Evolutionary conservation across 1,284 basidiomycete genomes (phyloP).

Genomic region (Phylloboletellus chloephorus): DNA sequence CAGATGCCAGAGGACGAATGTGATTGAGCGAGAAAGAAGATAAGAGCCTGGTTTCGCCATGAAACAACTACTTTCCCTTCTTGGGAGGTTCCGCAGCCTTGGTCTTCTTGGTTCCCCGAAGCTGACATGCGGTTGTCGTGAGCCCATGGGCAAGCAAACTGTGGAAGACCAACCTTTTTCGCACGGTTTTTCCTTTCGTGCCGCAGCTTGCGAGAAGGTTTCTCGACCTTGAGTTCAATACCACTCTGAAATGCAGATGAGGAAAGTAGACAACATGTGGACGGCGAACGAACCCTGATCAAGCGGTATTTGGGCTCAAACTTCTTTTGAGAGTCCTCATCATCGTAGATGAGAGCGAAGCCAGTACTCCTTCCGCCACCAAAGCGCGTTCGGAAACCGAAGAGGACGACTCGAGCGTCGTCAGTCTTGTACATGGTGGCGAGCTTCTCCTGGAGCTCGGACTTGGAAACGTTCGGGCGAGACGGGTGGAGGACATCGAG

Average conservation of each 20-base stretch:
- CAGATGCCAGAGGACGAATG: slow-evolving; percentile 34
- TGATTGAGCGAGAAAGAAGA: slow-evolving; percentile 33
- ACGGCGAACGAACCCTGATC: slow-evolving; percentile 68
- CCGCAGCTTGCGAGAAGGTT: slow-evolving; percentile 94
- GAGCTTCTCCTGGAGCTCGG: slow-evolving; percentile 92
- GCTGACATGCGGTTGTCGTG: slow-evolving; percentile 38
- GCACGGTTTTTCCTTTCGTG: slow-evolving; percentile 99
- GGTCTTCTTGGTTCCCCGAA: slow-evolving; percentile 88
- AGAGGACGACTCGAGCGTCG: slow-evolving; percentile 72
- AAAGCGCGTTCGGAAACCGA: slow-evolving; percentile 88
- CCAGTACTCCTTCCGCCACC: slow-evolving; percentile 98
- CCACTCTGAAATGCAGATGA: slow-evolving; percentile 58
- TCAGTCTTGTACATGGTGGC: slow-evolving; percentile 75
- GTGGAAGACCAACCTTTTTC: slow-evolving; percentile 72
- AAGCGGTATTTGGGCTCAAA: slow-evolving; percentile 98
- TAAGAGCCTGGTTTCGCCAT: slow-evolving; percentile 17
- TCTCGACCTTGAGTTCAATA: slow-evolving; percentile 79
- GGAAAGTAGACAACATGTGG: slow-evolving; percentile 3
- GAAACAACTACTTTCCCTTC: slow-evolving; percentile 68
- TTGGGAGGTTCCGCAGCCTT: slow-evolving; percentile 87
- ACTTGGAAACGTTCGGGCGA: slow-evolving; percentile 91
- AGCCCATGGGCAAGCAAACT: slow-evolving; percentile 3
- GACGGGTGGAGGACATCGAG: slow-evolving; percentile 95
- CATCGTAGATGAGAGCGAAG: slow-evolving; percentile 97
- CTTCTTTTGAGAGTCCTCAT: slow-evolving; percentile 90